These are phyloP conservation scores for Boletus rubescentipes DNA, from an alignment of 768 basidiomycete species.

Conservation along the genomic window DNA sequence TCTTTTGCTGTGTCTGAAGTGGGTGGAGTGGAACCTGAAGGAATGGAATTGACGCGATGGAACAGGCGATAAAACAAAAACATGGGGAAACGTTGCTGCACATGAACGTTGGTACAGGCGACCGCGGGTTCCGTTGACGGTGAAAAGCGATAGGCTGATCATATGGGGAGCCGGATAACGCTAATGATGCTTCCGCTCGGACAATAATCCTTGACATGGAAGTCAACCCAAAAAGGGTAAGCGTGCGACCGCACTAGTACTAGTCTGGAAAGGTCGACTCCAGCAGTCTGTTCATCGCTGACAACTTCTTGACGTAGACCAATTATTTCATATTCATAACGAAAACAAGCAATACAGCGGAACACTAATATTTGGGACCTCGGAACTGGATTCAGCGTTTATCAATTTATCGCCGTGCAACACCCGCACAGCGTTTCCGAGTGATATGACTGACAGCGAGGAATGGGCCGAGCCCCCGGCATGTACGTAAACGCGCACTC, in stretches of 20 bases:
- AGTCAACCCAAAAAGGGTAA: too few relatives aligned
- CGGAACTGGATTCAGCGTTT: neutral
- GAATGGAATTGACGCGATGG: neutral
- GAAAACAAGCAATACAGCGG: too few relatives aligned
- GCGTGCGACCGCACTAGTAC: too few relatives aligned
- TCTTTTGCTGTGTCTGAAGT: slow-evolving; percentile 5
- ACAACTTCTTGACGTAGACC: too few relatives aligned
- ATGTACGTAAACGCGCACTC: too few relatives aligned
- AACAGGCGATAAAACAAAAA: slow-evolving; percentile 10
- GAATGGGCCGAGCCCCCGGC: too few relatives aligned
- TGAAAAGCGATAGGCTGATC: neutral
- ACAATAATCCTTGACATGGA: too few relatives aligned
- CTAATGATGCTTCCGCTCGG: neutral
- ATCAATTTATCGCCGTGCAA: too few relatives aligned
- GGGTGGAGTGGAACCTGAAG: neutral
- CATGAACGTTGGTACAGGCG: neutral
- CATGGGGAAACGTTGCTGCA: slow-evolving; percentile 4
- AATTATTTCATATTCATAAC: neutral
- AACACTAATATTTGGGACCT: neutral
- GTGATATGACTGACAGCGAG: too few relatives aligned
- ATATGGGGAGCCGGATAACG: neutral
- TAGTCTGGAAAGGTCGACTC: too few relatives aligned
- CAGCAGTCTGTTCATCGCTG: too few relatives aligned
- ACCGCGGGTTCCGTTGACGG: neutral
- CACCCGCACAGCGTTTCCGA: neutral